phyloP scores from a whole-genome alignment of 1,284 basidiomycete genomes.

The Amylostereum chailletii region DNA sequence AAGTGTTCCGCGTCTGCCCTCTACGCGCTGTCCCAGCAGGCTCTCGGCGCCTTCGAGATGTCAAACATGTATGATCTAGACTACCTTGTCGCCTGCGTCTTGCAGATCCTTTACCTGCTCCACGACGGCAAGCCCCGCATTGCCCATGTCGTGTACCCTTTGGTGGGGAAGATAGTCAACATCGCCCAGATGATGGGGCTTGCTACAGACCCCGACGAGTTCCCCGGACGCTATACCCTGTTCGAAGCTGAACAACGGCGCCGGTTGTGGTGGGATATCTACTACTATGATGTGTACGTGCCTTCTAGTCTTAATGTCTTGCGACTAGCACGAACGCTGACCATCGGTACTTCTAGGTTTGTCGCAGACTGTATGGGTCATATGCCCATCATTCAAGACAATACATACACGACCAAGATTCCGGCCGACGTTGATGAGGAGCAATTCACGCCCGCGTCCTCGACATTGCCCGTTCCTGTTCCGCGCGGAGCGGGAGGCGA shows the following conservation, averaged over 20 bases:
- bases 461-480: conserved; percentile 29
- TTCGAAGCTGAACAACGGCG: conserved; percentile 53
- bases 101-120: conserved; percentile 46
- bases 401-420: conserved; percentile 36
- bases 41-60: conserved; percentile 32
- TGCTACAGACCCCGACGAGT: conserved; percentile 50
- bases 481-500: conserved; percentile 17
- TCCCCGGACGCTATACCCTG: conserved; percentile 29
- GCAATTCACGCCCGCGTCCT: conserved; percentile 37
- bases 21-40: conserved; percentile 37
- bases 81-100: conserved; percentile 39
- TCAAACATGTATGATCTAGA: conserved; percentile 38
- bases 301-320: conserved; percentile 20
- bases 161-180: conserved; percentile 62
- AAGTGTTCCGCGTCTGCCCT: conserved; percentile 26
- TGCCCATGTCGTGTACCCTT: conserved; percentile 31
- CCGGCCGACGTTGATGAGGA: conserved; percentile 44
- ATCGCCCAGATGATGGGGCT: conserved; percentile 58
- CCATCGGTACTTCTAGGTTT: conserved; percentile 33
- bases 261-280: conserved; percentile 67
- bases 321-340: no score
- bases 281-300: conserved; percentile 59
- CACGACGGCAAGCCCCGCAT: conserved; percentile 39
- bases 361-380: conserved; percentile 58
- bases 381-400: conserved; percentile 43